A percentile compares a stretch with the other conserved stretches of the same genome.
These are phyloP conservation scores for Daedalea quercina DNA, from an alignment of 768 basidiomycete species.

Conservation along the genomic window DNA sequence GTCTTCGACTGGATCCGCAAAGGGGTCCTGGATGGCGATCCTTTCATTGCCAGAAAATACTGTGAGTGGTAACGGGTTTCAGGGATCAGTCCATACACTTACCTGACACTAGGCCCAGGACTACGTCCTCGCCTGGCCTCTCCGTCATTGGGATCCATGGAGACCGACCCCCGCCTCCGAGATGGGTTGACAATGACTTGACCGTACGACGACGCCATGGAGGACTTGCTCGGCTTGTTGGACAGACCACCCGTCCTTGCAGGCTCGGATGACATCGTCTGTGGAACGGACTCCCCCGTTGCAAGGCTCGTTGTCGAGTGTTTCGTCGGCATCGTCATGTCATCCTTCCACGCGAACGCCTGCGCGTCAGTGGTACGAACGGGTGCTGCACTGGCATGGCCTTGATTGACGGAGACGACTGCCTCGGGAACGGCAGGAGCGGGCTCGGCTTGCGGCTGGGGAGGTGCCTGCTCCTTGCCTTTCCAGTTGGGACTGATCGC, in stretches of 20 bases:
- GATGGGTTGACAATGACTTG: slow-evolving; percentile 10
- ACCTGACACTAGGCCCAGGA: slow-evolving; percentile 19
- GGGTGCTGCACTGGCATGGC: slow-evolving; percentile 10
- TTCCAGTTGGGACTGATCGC: slow-evolving; percentile 9
- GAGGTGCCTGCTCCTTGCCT: slow-evolving; percentile 9
- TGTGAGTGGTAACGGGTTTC: too few relatives aligned
- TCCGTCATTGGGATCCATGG: slow-evolving; percentile 8
- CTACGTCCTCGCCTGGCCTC: slow-evolving; percentile 19
- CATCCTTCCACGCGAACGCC: slow-evolving; percentile 19
- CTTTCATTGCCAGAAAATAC: neutral
- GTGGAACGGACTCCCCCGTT: slow-evolving; percentile 2
- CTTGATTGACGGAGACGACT: slow-evolving; percentile 14
- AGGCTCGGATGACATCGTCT: neutral
- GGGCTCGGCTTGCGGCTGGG: slow-evolving; percentile 7
- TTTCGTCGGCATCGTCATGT: slow-evolving; percentile 7
- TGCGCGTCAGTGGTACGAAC: slow-evolving; percentile 15
- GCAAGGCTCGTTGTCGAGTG: slow-evolving; percentile 9
- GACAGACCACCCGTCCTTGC: slow-evolving; percentile 9
- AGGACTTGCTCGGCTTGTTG: slow-evolving; percentile 18
- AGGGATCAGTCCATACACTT: neutral
- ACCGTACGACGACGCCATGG: slow-evolving; percentile 21
- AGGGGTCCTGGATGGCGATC: slow-evolving; percentile 20
- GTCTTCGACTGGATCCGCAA: slow-evolving; percentile 19
- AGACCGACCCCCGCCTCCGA: slow-evolving; percentile 11
- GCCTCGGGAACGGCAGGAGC: slow-evolving; percentile 15